These are phyloP conservation scores for Globisporangium splendens DNA, from an alignment of 352 stramenopile genomes.

Conservation along the genomic window DNA sequence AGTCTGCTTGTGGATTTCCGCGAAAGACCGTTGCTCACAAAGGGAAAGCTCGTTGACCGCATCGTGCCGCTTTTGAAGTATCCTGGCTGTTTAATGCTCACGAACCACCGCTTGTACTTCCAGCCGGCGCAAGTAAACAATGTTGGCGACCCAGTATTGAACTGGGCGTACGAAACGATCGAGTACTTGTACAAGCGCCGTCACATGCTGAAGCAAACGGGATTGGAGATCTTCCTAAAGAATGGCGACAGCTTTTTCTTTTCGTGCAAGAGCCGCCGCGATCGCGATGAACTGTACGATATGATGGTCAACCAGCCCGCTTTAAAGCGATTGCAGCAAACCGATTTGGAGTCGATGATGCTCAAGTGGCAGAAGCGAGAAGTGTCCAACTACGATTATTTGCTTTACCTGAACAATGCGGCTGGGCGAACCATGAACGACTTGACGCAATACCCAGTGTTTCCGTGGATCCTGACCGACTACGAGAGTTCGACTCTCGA, in stretches of 20 bases:
- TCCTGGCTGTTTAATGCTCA: conserved; percentile 89
- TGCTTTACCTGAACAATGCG: conserved; percentile 88
- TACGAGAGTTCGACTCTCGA: conserved; percentile 89
- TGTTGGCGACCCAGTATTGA: conserved; percentile 80
- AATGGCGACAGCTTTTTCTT: conserved; percentile 82
- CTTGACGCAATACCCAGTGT: conserved; percentile 95
- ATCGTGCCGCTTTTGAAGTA: conserved; percentile 91
- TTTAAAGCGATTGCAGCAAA: conserved; percentile 54
- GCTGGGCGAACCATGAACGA: conserved; percentile 88
- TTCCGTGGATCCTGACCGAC: conserved; percentile 95
- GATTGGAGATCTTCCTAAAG: conserved; percentile 81
- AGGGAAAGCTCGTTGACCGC: conserved; percentile 79
- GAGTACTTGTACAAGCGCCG: conserved; percentile 83
- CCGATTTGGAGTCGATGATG: conserved; percentile 72
- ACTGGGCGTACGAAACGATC: conserved; percentile 78
- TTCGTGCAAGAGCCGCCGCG: conserved; percentile 53
- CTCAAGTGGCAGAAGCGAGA: conserved; percentile 79
- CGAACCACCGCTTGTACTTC: conserved; percentile 84
- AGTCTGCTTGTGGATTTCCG: conserved; percentile 88
- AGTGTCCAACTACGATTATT: conserved; percentile 95
- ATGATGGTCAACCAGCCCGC: conserved; percentile 80
- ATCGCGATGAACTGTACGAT: conserved; percentile 81
- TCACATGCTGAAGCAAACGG: conserved; percentile 85
- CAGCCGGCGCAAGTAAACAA: conserved; percentile 92
- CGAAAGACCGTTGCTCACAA: conserved; percentile 71